Evolutionary conservation across 345 rosid species (phyloP).

Genomic region (Eucalyptus camaldulensis): DNA sequence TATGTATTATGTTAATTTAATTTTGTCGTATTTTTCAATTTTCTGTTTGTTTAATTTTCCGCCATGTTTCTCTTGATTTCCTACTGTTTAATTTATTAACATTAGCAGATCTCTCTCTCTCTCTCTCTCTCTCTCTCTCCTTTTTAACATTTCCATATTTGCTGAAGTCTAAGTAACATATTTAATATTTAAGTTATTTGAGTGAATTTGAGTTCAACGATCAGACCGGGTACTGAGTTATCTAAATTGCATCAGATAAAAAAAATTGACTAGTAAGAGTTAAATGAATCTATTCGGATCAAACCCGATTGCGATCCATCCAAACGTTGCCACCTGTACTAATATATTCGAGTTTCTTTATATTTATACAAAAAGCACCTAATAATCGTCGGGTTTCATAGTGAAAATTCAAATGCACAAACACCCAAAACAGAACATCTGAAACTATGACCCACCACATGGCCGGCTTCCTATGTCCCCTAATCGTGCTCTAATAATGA

Average conservation of each 20-base stretch:
- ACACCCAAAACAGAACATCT: background rate
- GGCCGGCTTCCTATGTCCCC: background rate
- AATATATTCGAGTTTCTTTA: background rate
- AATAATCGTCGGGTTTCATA: background rate
- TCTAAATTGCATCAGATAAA: background rate
- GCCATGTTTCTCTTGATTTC: background rate
- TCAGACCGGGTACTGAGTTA: background rate
- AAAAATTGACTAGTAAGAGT: background rate
- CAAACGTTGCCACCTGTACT: background rate
- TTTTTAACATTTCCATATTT: background rate
- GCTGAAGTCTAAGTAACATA: background rate
- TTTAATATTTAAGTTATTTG: background rate
- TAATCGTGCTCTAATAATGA: background rate
- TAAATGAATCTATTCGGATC: background rate
- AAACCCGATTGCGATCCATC: background rate
- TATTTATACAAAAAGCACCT: background rate
- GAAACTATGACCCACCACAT: background rate
- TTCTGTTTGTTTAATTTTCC: background rate
- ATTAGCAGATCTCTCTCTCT: background rate
- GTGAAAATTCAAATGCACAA: background rate
- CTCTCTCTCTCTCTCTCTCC: background rate
- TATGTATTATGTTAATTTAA: background rate
- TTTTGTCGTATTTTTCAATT: background rate
- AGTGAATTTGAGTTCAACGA: background rate
- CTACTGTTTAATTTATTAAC: background rate